Conservation (phyloP, 2,329 filamentous ascomycete genomes). For the Ceratocystis colombiana region DNA sequence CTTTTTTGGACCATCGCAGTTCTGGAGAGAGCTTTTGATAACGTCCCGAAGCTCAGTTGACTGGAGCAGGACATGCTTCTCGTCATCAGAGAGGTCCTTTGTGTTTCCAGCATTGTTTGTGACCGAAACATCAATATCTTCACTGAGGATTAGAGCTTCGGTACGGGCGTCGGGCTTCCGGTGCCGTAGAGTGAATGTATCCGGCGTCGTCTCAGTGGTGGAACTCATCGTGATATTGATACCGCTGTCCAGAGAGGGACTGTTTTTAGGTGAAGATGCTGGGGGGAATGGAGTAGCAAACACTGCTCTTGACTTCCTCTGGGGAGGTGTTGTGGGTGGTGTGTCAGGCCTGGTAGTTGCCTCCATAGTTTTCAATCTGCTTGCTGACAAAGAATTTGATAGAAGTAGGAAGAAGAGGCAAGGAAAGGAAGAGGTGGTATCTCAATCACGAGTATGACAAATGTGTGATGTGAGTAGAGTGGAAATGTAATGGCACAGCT, state of each 20-base stretch:
- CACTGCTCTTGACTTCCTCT: constrained; percentile 13
- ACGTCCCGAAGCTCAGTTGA: constrained; percentile 21
- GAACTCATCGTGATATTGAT: not conserved
- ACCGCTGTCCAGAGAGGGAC: not conserved
- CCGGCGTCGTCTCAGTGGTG: not conserved
- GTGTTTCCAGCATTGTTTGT: constrained; percentile 24
- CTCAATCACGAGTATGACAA: not conserved
- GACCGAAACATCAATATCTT: constrained; percentile 26
- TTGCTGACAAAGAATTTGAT: not conserved
- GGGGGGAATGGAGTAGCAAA: constrained; percentile 22
- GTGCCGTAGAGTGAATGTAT: constrained; percentile 3
- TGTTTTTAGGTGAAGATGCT: not conserved
- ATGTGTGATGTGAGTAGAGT: not conserved
- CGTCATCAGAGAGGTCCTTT: constrained; percentile 28
- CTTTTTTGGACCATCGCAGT: constrained; percentile 10
- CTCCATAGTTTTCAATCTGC: constrained; percentile 10
- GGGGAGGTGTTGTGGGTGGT: constrained; percentile 20
- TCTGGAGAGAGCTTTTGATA: constrained; percentile 16
- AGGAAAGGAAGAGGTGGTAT: not conserved
- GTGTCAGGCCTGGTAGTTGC: constrained; percentile 15
- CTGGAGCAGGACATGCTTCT: constrained; percentile 20
- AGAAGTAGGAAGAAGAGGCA: constrained; percentile 1
- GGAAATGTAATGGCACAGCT: not conserved
- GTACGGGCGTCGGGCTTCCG: constrained; percentile 13
- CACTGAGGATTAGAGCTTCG: constrained; percentile 24